Conservation (phyloP, 805 yeast species). For the Teunomyces barrocoloradensis region DNA sequence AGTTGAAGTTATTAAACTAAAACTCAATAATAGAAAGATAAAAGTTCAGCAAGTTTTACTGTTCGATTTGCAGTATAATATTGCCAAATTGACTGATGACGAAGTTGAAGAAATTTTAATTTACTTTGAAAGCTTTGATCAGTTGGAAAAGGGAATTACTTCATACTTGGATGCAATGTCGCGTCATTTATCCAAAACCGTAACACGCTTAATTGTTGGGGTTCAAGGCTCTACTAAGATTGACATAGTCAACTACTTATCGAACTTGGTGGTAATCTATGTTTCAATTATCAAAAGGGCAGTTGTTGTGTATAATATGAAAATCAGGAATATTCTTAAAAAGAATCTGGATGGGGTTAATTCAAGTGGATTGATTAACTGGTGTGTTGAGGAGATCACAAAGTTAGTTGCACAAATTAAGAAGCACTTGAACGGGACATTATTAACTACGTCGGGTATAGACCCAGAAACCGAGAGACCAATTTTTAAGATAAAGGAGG, state of each 20-base stretch:
- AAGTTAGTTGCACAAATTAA: conserved; percentile 58
- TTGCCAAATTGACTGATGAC: conserved; percentile 26
- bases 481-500: conserved; percentile 32
- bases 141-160: conserved; percentile 34
- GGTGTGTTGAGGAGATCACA: conserved; percentile 68
- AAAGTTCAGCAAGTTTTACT: conserved; percentile 35
- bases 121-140: conserved; percentile 34
- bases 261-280: conserved; percentile 38
- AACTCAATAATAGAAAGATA: conserved; percentile 35
- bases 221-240: conserved; percentile 44
- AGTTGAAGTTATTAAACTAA: conserved; percentile 41
- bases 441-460: conserved; percentile 40
- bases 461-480: conserved; percentile 24
- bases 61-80: conserved; percentile 37
- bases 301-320: conserved; percentile 48
- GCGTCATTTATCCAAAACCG: conserved; percentile 26
- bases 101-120: conserved; percentile 35
- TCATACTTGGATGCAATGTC: conserved; percentile 36
- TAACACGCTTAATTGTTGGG: conserved; percentile 33
- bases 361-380: conserved; percentile 64
- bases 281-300: conserved; percentile 44
- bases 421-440: conserved; percentile 65
- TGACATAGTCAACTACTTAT: conserved; percentile 40
- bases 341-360: conserved; percentile 26
- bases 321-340: conserved; percentile 24